These are phyloP conservation scores for Xylaria sp. DNA, from an alignment of 2,329 filamentous ascomycete genomes.

Conservation along the genomic window DNA sequence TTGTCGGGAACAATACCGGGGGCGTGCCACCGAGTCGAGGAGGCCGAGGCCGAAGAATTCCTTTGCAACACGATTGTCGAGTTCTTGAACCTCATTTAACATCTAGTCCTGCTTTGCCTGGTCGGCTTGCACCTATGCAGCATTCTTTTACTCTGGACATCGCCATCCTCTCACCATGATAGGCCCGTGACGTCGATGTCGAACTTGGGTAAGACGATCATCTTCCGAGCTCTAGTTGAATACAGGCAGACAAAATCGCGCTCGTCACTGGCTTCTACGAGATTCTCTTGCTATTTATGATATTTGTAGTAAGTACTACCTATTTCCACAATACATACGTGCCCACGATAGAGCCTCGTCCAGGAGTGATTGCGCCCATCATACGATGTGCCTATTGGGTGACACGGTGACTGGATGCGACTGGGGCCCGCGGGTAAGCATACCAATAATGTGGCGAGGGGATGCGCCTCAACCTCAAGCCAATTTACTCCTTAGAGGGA, in stretches of 20 bases:
- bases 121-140: neutral
- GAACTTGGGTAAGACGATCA: too few relatives aligned
- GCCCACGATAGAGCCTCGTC: neutral
- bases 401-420: neutral
- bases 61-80: constrained; percentile 42
- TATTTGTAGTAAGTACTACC: neutral
- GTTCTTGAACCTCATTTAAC: constrained; percentile 37
- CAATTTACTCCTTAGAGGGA: too few relatives aligned
- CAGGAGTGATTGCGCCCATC: neutral
- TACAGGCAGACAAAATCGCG: too few relatives aligned
- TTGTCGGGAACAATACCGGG: constrained; percentile 50
- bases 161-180: neutral
- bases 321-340: neutral
- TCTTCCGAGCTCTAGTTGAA: too few relatives aligned
- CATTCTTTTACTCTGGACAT: neutral
- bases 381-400: neutral
- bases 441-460: neutral
- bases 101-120: neutral
- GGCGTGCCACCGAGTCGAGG: constrained; percentile 46
- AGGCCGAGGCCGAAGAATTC: constrained; percentile 44
- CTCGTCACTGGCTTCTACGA: too few relatives aligned
- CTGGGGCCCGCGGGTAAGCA: neutral
- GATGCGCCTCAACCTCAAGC: neutral
- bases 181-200: neutral
- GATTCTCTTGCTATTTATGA: neutral